Percentiles rank a stretch among this genome's conserved stretches.
phyloP scores from a whole-genome alignment of 371 early-diverging fungal species.

The Mortierella sp. region DNA sequence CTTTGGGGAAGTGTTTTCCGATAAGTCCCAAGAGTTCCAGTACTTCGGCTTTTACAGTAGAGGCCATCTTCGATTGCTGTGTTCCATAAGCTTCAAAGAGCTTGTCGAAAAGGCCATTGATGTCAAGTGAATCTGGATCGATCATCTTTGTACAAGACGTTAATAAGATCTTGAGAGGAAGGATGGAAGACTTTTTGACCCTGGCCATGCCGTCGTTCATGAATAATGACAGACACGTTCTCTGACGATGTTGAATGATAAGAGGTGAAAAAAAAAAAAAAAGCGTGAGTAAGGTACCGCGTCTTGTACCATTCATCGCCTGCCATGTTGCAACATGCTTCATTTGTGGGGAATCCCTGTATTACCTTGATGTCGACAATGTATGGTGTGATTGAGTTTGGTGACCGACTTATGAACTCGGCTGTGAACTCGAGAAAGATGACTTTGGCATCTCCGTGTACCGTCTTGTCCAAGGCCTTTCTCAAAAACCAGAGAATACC shows the following conservation, averaged over 20 bases:
- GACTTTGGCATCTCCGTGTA: slow-evolving; percentile 31
- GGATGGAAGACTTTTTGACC: slow-evolving; percentile 34
- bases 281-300: not conserved
- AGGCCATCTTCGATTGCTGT: slow-evolving; percentile 47
- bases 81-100: slow-evolving; percentile 40
- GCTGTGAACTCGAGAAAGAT: slow-evolving; percentile 53
- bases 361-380: slow-evolving; percentile 49
- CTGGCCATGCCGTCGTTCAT: slow-evolving; percentile 36
- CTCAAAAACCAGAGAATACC: slow-evolving; percentile 44
- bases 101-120: slow-evolving; percentile 29
- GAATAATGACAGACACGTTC: slow-evolving; percentile 32
- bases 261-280: not conserved
- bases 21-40: slow-evolving; percentile 60
- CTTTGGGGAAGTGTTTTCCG: slow-evolving; percentile 52
- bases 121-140: slow-evolving; percentile 44
- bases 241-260: slow-evolving; percentile 8
- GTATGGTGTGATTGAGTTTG: slow-evolving; percentile 27
- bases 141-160: slow-evolving; percentile 30
- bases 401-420: slow-evolving; percentile 39
- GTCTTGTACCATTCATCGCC: no score
- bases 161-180: slow-evolving; percentile 46
- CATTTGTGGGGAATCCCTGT: no score
- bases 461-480: slow-evolving; percentile 33
- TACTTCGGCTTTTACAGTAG: slow-evolving; percentile 60
- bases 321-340: no score